Percentiles rank a stretch among this genome's conserved stretches.
Conservation (phyloP, 2,329 filamentous ascomycete species). For the Ustulina deusta region DNA sequence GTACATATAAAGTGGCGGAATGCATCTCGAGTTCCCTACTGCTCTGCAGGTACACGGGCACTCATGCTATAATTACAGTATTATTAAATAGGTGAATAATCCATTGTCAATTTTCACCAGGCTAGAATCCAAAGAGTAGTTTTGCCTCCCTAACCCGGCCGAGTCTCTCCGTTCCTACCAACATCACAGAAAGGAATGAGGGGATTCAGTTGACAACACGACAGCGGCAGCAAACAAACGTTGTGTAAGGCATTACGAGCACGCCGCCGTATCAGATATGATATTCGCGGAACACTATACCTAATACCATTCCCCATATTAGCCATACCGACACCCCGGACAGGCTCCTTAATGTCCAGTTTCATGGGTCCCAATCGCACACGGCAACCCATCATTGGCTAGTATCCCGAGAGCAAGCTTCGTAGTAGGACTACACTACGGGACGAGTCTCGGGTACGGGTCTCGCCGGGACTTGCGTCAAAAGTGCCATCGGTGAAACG, state of each 20-base stretch:
- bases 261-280: neutral
- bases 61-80: constrained; percentile 10
- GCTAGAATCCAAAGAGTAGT: neutral
- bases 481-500: constrained; percentile 15
- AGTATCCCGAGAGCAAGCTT: constrained; percentile 3
- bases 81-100: neutral
- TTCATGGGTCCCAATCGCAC: constrained; percentile 6
- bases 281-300: neutral
- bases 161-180: constrained; percentile 1
- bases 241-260: constrained; percentile 7
- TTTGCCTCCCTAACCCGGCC: neutral
- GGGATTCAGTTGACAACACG: neutral
- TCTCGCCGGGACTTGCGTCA: constrained; percentile 29
- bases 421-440: constrained; percentile 17
- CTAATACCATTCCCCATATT: neutral
- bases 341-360: neutral
- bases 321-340: constrained; percentile 9
- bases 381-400: constrained; percentile 16
- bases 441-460: constrained; percentile 33
- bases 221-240: neutral
- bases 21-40: constrained; percentile 14
- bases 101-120: neutral
- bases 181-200: neutral
- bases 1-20: neutral
- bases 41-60: constrained; percentile 4